These are phyloP conservation scores for Boletus edulis DNA, from an alignment of 768 basidiomycete genomes.

Conservation along the genomic window DNA sequence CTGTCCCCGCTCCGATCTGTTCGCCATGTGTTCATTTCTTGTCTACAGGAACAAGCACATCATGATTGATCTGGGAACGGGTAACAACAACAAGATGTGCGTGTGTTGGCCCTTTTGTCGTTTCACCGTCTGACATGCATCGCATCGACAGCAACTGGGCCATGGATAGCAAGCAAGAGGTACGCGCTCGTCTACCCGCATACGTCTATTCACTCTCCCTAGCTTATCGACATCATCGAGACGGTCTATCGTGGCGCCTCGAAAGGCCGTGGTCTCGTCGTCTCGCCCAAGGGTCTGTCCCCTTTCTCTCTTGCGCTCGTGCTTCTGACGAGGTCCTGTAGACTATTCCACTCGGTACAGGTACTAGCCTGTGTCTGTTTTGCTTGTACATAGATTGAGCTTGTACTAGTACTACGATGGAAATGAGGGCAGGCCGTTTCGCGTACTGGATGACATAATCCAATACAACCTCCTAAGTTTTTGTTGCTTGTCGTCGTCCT, in stretches of 20 bases:
- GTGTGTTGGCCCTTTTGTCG: conserved; percentile 26
- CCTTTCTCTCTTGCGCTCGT: fast-evolving
- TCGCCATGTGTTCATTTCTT: neutral
- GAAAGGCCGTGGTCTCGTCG: conserved; percentile 96
- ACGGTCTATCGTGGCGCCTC: conserved; percentile 98
- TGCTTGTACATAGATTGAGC: too few relatives aligned
- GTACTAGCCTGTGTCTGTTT: conserved; percentile 40
- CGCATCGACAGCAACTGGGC: conserved; percentile 81
- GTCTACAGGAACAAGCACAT: conserved; percentile 88
- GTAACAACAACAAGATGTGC: conserved; percentile 99
- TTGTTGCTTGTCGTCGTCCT: neutral
- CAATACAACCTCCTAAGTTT: neutral
- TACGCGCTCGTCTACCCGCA: conserved; percentile 22
- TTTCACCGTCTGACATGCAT: neutral
- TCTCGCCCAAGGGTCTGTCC: conserved; percentile 84
- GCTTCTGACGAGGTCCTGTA: conserved; percentile 23
- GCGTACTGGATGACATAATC: conserved; percentile 30
- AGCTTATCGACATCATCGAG: conserved; percentile 98
- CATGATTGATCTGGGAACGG: conserved; percentile 99
- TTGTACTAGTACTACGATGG: too few relatives aligned
- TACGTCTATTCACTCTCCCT: neutral
- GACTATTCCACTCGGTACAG: conserved; percentile 84
- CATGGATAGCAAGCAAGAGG: conserved; percentile 98
- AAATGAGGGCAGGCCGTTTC: conserved; percentile 25
- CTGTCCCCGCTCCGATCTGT: neutral